Conservation (phyloP, 305 asterid species). For the Fraxinus xanthoxyloides region DNA sequence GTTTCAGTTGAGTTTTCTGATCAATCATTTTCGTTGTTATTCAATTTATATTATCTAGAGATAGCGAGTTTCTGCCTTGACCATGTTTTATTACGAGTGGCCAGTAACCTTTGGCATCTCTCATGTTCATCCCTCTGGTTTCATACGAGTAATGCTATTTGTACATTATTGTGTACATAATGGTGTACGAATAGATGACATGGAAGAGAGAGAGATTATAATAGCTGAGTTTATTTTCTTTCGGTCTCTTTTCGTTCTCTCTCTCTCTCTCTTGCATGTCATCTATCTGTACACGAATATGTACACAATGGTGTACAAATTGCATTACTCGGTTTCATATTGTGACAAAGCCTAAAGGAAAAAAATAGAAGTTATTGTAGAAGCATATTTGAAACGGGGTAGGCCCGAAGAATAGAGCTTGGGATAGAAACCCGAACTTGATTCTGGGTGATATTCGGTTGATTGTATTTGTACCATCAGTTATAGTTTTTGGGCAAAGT, state of each 20-base stretch:
- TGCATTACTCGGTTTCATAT: not conserved
- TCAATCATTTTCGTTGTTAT: not conserved
- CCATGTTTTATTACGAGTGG: not conserved
- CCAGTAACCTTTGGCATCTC: not conserved
- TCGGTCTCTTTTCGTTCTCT: no score
- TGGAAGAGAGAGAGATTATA: no score
- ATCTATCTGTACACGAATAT: no score
- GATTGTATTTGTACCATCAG: not conserved
- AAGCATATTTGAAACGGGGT: not conserved
- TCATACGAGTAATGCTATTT: no score
- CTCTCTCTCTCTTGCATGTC: no score
- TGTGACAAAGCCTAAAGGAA: not conserved
- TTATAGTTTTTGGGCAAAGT: not conserved
- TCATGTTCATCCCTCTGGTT: not conserved
- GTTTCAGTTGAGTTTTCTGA: conserved; percentile 73
- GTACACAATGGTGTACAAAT: no score
- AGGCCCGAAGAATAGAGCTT: not conserved
- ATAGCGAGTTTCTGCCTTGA: not conserved
- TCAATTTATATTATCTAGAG: not conserved
- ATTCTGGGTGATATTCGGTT: not conserved
- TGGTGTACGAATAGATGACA: no score
- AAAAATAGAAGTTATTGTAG: not conserved
- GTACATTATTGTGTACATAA: no score
- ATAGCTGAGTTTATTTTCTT: no score
- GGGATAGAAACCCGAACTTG: not conserved